phyloP scores from a whole-genome alignment of 2,329 filamentous ascomycete species.

The Trichoderma sp. region DNA sequence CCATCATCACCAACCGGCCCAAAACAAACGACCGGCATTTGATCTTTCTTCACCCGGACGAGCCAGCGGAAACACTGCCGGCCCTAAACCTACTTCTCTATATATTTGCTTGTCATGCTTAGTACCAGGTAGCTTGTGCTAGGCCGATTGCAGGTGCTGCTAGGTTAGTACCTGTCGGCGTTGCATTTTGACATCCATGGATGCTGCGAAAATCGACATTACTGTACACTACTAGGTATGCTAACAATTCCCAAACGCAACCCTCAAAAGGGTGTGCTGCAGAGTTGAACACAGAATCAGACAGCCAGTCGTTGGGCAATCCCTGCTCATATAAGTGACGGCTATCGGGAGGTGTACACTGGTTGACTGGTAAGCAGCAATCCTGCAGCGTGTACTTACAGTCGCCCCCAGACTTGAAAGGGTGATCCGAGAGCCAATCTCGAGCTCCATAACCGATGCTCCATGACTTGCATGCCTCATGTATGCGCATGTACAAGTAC shows the following conservation, averaged over 20 bases:
- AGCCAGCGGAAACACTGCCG: neutral
- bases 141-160: neutral
- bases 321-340: neutral
- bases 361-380: neutral
- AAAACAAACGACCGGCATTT: neutral
- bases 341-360: neutral
- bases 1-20: neutral
- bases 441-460: neutral
- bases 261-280: neutral
- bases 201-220: neutral
- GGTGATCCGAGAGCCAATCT: conserved; percentile 6
- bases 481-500: conserved; percentile 3
- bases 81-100: neutral
- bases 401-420: neutral
- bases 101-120: neutral
- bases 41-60: neutral
- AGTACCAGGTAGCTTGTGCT: neutral
- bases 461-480: conserved; percentile 15
- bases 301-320: neutral
- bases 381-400: neutral
- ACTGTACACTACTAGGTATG: no score
- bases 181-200: no score
- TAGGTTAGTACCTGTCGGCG: neutral
- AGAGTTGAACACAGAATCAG: neutral
- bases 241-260: neutral